phyloP scores from a whole-genome alignment of 257 asterid genomes.

The Ajuga chamaepitys region DNA sequence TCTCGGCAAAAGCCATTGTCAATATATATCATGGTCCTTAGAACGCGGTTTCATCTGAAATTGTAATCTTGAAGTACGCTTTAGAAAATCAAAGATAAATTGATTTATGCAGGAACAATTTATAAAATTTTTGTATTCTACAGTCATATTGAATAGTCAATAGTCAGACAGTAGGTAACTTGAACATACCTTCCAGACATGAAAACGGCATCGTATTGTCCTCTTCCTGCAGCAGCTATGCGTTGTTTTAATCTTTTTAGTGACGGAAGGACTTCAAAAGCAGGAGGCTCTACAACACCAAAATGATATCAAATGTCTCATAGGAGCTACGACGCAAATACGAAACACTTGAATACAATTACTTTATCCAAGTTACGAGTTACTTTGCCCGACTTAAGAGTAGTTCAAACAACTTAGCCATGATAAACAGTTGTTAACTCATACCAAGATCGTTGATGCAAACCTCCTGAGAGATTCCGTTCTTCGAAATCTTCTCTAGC shows the following conservation, averaged over 20 bases:
- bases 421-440: constrained; percentile 2
- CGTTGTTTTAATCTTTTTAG: constrained; percentile 80
- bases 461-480: constrained; percentile 79
- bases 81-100: no score
- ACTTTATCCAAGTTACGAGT: background rate
- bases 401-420: background rate
- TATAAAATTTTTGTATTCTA: no score
- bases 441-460: constrained; percentile 88
- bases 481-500: constrained; percentile 63
- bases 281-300: constrained; percentile 64
- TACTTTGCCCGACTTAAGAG: background rate
- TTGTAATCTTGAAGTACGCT: no score
- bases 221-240: constrained; percentile 73
- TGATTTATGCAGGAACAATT: no score
- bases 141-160: background rate
- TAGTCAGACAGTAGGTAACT: background rate
- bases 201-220: constrained; percentile 82
- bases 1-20: no score
- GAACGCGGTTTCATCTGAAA: no score
- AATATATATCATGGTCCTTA: no score
- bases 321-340: no score
- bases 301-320: background rate
- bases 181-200: constrained; percentile 85
- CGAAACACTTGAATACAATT: no score
- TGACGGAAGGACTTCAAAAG: constrained; percentile 89